Evolutionary conservation across 495 filamentous ascomycete species (phyloP), one percentile per base, ranked within the genome.

Genomic region (Pyronema omphalodes): DNA sequence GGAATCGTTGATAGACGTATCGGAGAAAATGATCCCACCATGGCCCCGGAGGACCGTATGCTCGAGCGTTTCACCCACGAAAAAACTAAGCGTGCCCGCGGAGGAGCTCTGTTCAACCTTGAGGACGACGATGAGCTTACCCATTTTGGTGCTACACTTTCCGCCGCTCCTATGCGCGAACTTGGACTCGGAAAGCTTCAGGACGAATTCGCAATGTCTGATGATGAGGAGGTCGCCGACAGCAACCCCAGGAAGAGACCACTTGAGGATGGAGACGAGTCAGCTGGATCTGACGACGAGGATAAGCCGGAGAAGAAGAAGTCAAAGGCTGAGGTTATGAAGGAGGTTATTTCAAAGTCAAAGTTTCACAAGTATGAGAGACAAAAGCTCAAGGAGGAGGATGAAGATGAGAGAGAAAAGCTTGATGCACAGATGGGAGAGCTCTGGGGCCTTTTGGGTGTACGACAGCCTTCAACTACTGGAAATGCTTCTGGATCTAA

Each of bases 311-410:
- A 85, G 57, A 74, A 80, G 43, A 94, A 94, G 64, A 99, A 94
- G 70, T 83, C 79, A 15, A 95, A 89, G 66, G 78, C 86, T 45
- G 91, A 99, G 64, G 84, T 96, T 35, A 94, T 95, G 82, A 83
- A 89, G 60, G 93, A 98, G 67, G 79, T 96, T 55, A 96, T 96
- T 56, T 83, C 88, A 37, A 99, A 96, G 68, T 96, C 93, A 2
- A 99, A 96, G 66, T 74, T 84, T 29, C 74, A 94, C 72, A 96
- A 93, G 69, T 83, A 85, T 55, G 87, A 95, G 68, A 81, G 91
- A 17, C 93, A 96, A 69, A 78, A 85, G 52, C 76, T 77, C 7
- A 98, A 95, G 66, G 91, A 96, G 55, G 87, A 94, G 44, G 88
- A 98, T 61, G 87, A 88, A 23, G 88, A 93, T 60, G 70, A 94